phyloP scores from a whole-genome alignment of 2,329 filamentous ascomycete species.

The Cordyceps fumosorosea region DNA sequence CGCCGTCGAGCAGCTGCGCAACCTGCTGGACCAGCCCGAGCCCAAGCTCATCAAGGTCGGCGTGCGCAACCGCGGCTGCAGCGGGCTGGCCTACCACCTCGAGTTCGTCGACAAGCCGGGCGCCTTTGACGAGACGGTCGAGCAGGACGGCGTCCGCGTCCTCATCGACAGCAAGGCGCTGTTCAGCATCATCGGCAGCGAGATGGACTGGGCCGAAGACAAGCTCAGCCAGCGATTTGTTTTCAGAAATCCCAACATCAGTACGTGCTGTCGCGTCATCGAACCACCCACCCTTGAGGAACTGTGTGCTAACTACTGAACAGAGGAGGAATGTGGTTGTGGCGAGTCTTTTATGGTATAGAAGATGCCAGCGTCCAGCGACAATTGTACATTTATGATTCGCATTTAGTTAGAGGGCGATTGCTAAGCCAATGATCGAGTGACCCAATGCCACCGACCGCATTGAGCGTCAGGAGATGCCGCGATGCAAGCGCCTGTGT shows the following conservation, averaged over 20 bases:
- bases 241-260: conserved; percentile 97
- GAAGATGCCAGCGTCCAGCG: not conserved
- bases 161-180: conserved; percentile 95
- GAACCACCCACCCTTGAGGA: not conserved
- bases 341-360: conserved; percentile 92
- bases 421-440: not conserved
- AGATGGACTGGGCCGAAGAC: conserved; percentile 99
- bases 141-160: conserved; percentile 93
- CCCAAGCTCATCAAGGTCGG: conserved; percentile 92
- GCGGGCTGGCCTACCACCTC: conserved; percentile 84
- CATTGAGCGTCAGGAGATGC: not conserved
- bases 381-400: conserved; percentile 6
- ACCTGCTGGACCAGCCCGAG: conserved; percentile 74
- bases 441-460: not conserved
- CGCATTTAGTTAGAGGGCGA: not conserved
- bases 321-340: conserved; percentile 93
- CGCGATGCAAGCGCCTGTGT: not conserved
- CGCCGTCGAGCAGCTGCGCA: conserved; percentile 72
- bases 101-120: conserved; percentile 92
- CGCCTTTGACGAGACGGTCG: conserved; percentile 82
- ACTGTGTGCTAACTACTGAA: conserved; percentile 24
- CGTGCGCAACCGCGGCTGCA: conserved; percentile 90
- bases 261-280: conserved; percentile 49
- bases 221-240: conserved; percentile 88
- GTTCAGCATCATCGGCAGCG: conserved; percentile 95